phyloP scores from a whole-genome alignment of 345 rosid genomes.

The Eucalyptus pauciflora region DNA sequence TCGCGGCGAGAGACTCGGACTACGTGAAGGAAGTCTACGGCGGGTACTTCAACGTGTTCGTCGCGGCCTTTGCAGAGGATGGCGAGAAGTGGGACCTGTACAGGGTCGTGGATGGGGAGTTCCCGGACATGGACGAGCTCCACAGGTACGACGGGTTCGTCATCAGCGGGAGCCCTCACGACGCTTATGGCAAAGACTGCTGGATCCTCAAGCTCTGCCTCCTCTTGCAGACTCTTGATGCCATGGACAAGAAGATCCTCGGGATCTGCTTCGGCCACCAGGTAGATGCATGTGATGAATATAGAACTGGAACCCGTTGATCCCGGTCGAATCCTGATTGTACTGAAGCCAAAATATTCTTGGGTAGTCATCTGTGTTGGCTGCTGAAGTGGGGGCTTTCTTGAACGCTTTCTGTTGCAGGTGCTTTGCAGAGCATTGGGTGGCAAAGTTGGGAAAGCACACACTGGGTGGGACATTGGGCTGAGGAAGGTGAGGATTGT shows the following conservation, averaged over 20 bases:
- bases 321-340: neutral
- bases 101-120: conserved; percentile 66
- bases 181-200: conserved; percentile 58
- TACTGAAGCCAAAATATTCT: neutral
- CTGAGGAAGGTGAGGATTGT: conserved; percentile 46
- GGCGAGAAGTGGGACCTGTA: conserved; percentile 77
- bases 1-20: conserved; percentile 69
- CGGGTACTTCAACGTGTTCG: conserved; percentile 74
- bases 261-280: conserved; percentile 98
- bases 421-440: conserved; percentile 74
- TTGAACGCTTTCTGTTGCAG: conserved; percentile 8
- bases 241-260: conserved; percentile 72
- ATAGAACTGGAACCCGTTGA: neutral
- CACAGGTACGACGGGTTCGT: conserved; percentile 67
- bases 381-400: neutral
- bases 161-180: conserved; percentile 72
- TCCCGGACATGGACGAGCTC: conserved; percentile 57
- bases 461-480: conserved; percentile 67
- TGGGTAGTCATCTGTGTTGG: neutral
- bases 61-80: conserved; percentile 57
- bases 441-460: conserved; percentile 69
- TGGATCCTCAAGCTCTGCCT: conserved; percentile 78
- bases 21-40: conserved; percentile 64
- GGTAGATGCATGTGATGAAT: conserved; percentile 12
- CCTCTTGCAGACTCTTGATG: conserved; percentile 49